Percentiles rank a stretch among this genome's conserved stretches.
phyloP scores from a whole-genome alignment of 768 basidiomycete genomes.

The Boletus sp. region DNA sequence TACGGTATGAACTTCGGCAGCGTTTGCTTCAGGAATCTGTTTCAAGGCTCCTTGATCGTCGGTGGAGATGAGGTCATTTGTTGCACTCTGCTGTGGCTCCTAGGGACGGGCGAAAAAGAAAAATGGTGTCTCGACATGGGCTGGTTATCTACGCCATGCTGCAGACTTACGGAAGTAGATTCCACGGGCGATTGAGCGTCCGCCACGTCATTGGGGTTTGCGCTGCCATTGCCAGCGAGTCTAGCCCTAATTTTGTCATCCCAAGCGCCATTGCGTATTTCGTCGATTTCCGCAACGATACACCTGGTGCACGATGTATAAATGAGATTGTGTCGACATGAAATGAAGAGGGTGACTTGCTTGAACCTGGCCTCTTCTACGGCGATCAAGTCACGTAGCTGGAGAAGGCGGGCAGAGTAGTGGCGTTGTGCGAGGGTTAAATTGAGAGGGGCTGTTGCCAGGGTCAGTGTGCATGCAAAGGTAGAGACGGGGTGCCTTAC shows the following conservation, averaged over 20 bases:
- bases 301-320: conserved; percentile 37
- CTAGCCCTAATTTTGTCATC: conserved; percentile 48
- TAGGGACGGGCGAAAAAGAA: background rate
- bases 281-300: conserved; percentile 71
- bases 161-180: conserved; percentile 9
- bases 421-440: conserved; percentile 71
- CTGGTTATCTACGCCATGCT: background rate
- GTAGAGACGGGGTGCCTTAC: conserved; percentile 33
- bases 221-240: conserved; percentile 17
- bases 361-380: conserved; percentile 78
- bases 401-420: conserved; percentile 65
- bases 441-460: conserved; percentile 53
- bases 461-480: conserved; percentile 5
- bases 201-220: conserved; percentile 4
- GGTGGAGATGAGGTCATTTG: background rate
- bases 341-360: conserved; percentile 35
- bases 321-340: background rate
- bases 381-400: conserved; percentile 68
- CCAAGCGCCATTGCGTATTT: conserved; percentile 66
- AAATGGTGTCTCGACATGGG: background rate
- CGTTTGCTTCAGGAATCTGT: conserved; percentile 5
- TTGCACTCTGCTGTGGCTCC: conserved; percentile 9
- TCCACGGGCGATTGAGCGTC: background rate
- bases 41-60: conserved; percentile 1
- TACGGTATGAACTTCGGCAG: background rate